Evolutionary conservation across 31 red algal genomes (phyloP).

Genomic region (Endocladia muricata): DNA sequence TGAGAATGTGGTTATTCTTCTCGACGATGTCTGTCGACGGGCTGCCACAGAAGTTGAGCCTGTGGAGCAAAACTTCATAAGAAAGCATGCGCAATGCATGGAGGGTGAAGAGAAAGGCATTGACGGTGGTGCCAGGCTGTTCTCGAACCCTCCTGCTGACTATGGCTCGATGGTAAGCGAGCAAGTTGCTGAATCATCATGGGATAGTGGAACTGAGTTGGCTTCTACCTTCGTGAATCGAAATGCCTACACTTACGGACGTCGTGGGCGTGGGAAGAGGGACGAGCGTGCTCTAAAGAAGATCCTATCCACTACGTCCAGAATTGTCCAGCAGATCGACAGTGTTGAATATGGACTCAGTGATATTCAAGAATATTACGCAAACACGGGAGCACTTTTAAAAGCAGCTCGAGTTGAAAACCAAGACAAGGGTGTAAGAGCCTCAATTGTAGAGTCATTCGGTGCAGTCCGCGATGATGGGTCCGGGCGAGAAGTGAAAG

Average conservation of each 20-base stretch:
- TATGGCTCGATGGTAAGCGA: constrained; percentile 76
- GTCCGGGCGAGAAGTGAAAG: constrained; percentile 29
- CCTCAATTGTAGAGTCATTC: constrained; percentile 70
- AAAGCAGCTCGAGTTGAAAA: constrained; percentile 49
- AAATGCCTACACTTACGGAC: constrained; percentile 60
- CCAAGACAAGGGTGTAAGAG: constrained; percentile 31
- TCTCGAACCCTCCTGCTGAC: constrained; percentile 59
- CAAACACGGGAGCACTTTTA: constrained; percentile 67
- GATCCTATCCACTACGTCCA: constrained; percentile 47
- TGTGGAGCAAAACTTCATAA: constrained; percentile 38
- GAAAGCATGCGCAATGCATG: constrained; percentile 24
- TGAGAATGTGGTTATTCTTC: constrained; percentile 59
- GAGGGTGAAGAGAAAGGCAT: constrained; percentile 14
- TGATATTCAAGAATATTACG: constrained; percentile 80
- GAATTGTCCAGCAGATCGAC: constrained; percentile 71
- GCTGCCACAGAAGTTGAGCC: constrained; percentile 51
- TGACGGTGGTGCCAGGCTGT: constrained; percentile 40
- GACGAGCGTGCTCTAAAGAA: constrained; percentile 4
- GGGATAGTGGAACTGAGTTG: constrained; percentile 65
- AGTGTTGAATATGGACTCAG: constrained; percentile 75
- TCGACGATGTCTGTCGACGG: constrained; percentile 63
- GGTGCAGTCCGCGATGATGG: constrained; percentile 36
- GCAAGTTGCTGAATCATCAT: constrained; percentile 50
- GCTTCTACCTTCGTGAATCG: constrained; percentile 46
- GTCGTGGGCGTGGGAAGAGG: constrained; percentile 10